Percentiles rank a stretch among this genome's conserved stretches.
Conservation (phyloP, 106 monocot species). For the Agapanthus africanus region DNA sequence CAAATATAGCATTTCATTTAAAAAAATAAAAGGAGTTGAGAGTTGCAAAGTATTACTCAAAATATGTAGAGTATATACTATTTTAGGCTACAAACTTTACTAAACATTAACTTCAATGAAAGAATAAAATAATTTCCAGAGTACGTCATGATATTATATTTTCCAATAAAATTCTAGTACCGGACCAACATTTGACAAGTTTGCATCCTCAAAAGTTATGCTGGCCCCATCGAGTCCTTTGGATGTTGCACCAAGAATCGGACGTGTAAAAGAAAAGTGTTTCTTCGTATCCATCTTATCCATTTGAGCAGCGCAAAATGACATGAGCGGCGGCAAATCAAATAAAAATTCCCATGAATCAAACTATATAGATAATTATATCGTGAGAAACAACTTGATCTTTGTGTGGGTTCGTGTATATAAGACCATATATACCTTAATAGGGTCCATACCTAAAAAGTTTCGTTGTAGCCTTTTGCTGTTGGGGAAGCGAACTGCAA, state of each 20-base stretch:
- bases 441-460: constrained; percentile 58
- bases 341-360: background rate
- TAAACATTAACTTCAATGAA: too few relatives aligned
- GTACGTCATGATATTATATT: too few relatives aligned
- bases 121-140: too few relatives aligned
- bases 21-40: too few relatives aligned
- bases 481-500: constrained; percentile 80
- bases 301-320: constrained; percentile 39
- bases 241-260: constrained; percentile 49
- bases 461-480: constrained; percentile 62
- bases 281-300: constrained; percentile 19
- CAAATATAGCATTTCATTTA: too few relatives aligned
- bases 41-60: too few relatives aligned
- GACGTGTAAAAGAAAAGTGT: constrained; percentile 42
- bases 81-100: too few relatives aligned
- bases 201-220: too few relatives aligned
- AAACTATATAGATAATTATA: background rate
- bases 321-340: constrained; percentile 48
- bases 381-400: background rate
- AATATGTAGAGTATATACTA: too few relatives aligned
- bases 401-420: background rate
- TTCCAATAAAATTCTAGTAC: too few relatives aligned
- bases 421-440: constrained; percentile 49
- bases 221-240: too few relatives aligned
- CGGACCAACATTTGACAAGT: too few relatives aligned